Evolutionary conservation across 768 basidiomycete genomes (phyloP).

Genomic region (Boletellus ananas): DNA sequence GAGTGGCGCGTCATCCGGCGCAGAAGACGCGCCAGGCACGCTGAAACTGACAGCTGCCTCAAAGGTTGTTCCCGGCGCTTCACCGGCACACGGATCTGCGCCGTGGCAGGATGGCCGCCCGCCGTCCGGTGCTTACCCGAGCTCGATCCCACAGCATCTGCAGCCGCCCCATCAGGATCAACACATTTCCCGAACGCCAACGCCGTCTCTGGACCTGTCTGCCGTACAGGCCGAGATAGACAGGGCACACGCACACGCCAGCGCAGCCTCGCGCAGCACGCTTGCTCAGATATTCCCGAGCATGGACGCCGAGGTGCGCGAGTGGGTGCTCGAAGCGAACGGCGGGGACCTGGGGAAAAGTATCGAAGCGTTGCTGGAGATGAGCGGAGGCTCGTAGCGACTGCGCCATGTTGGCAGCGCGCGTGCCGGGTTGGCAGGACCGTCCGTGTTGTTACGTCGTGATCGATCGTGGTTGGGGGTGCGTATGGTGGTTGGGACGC

Average conservation of each 20-base stretch:
- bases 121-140: constrained; percentile 9
- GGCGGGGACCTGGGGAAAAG: constrained; percentile 85
- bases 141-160: constrained; percentile 27
- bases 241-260: constrained; percentile 67
- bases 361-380: constrained; percentile 82
- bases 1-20: constrained; percentile 17
- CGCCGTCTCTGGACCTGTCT: constrained; percentile 63
- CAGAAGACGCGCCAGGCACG: constrained; percentile 46
- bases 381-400: constrained; percentile 38
- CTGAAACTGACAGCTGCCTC: neutral
- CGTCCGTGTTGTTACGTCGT: too few relatives aligned
- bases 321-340: constrained; percentile 88
- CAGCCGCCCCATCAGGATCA: constrained; percentile 44
- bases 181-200: constrained; percentile 65
- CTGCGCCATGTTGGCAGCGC: neutral
- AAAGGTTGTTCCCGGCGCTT: constrained; percentile 38
- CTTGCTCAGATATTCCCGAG: constrained; percentile 85
- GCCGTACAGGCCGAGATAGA: constrained; percentile 78
- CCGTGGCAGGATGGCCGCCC: constrained; percentile 41
- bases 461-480: too few relatives aligned
- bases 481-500: too few relatives aligned
- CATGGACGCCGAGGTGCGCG: constrained; percentile 78
- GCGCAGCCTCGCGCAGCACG: constrained; percentile 68
- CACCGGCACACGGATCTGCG: constrained; percentile 47
- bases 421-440: neutral